Percentiles rank a stretch among this genome's conserved stretches.
Evolutionary conservation across 2,329 filamentous ascomycete genomes (phyloP).

Genomic region (Karstenula rhodostoma): DNA sequence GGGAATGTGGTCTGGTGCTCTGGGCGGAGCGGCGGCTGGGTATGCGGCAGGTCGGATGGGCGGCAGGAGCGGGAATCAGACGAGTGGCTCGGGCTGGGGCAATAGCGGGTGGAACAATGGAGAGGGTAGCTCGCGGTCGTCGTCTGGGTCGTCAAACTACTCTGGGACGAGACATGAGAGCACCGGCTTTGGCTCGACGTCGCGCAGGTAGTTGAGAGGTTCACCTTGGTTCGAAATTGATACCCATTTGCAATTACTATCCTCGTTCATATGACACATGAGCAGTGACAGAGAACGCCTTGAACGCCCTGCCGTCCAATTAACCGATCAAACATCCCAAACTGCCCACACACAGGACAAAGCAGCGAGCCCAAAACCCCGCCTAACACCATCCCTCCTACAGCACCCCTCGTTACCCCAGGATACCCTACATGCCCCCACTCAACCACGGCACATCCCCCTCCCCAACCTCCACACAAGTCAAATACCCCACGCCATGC

Average conservation of each 20-base stretch:
- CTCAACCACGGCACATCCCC: slow-evolving; percentile 42
- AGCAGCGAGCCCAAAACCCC: too few species aligned
- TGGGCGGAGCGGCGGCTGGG: slow-evolving; percentile 72
- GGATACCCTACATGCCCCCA: neutral
- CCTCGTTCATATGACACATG: neutral
- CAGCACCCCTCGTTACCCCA: neutral
- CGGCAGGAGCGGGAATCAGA: slow-evolving; percentile 52
- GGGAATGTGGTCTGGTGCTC: slow-evolving; percentile 77
- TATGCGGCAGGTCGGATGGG: slow-evolving; percentile 65
- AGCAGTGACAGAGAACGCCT: neutral
- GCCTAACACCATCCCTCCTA: neutral
- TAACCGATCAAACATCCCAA: too few species aligned
- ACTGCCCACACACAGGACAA: too few species aligned
- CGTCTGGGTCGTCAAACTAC: slow-evolving; percentile 37
- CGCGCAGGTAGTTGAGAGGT: slow-evolving; percentile 34
- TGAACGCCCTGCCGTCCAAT: neutral
- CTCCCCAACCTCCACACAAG: slow-evolving; percentile 39
- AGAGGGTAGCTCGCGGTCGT: slow-evolving; percentile 47
- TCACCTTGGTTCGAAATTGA: slow-evolving; percentile 39
- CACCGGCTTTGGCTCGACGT: slow-evolving; percentile 77
- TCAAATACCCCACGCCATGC: slow-evolving; percentile 44
- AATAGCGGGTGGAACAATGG: slow-evolving; percentile 46
- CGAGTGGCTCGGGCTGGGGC: slow-evolving; percentile 43
- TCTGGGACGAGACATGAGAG: slow-evolving; percentile 68
- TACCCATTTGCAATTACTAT: slow-evolving; percentile 29